phyloP scores from a whole-genome alignment of 768 basidiomycete genomes.

The Pleurotus tuber-regium region DNA sequence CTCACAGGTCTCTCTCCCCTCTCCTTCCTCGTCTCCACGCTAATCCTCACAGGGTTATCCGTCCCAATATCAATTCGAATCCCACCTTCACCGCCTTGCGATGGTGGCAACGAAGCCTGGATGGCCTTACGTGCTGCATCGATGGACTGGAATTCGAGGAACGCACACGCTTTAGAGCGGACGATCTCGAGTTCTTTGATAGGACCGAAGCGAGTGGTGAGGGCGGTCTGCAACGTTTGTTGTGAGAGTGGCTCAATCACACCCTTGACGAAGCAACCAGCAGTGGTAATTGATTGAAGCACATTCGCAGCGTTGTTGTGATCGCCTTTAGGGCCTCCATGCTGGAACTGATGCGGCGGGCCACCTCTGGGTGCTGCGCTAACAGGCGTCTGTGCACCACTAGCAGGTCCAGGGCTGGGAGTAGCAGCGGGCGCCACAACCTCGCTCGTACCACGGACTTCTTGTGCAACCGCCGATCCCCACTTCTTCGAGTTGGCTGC shows the following conservation, averaged over 20 bases:
- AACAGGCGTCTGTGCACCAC: conserved; percentile 32
- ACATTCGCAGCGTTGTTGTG: conserved; percentile 30
- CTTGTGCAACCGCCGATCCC: conserved; percentile 78
- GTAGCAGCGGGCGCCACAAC: conserved; percentile 29
- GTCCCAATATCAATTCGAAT: conserved; percentile 68
- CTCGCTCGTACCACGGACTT: conserved; percentile 75
- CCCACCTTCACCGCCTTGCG: conserved; percentile 87
- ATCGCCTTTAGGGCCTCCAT: conserved; percentile 13
- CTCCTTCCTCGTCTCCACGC: conserved; percentile 90
- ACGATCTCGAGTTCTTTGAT: conserved; percentile 90
- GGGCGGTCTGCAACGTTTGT: conserved; percentile 42
- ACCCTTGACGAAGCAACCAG: conserved; percentile 93
- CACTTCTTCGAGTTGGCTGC: conserved; percentile 81
- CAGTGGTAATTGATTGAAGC: conserved; percentile 56
- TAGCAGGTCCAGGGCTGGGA: conserved; percentile 35
- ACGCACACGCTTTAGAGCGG: conserved; percentile 86
- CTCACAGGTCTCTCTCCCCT: conserved; percentile 73
- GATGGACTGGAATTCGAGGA: conserved; percentile 81
- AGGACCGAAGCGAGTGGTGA: conserved; percentile 69
- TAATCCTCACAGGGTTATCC: conserved; percentile 48
- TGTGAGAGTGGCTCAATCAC: conserved; percentile 67
- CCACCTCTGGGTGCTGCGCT: conserved; percentile 24
- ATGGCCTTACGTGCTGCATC: conserved; percentile 89
- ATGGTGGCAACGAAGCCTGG: conserved; percentile 57
- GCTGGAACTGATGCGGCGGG: conserved; percentile 33